Evolutionary conservation across 2,329 filamentous ascomycete genomes (phyloP), one percentile per base, ranked within the genome.

Genomic region (Beauveria rudraprayagi): DNA sequence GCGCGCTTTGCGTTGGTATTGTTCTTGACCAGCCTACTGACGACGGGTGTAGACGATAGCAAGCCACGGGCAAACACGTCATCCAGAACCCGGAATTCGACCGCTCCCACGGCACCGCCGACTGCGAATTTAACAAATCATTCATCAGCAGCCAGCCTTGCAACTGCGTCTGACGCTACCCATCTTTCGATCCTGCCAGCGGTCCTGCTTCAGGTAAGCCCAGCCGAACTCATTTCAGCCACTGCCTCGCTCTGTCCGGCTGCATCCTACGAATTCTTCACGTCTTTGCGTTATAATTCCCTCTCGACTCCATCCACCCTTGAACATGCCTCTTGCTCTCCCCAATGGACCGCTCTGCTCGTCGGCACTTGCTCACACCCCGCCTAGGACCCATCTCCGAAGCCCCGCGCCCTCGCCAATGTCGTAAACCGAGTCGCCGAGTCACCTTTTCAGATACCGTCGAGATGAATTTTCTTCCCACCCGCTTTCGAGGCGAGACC

Each of bases 401-500:
- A 58, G 47, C 59, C 44, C 43, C 62, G 63, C 65, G 63, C 65
- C 61, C 65, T 62, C 60, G 64, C 67, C 66, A 66, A 76, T 76
- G 74, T 70, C 70, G 68, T 75, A 70, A 65, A 68, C 65, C 64
- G 56, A 28, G 56, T 55, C 68, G 63, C 64, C 70, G 66, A 70
- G 67, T 70, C 57, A 68, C 67, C 68, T 70, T 73, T 68, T 69
- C 68, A 69, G 70, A 71, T 70, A 71, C 67, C 62, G 62, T 72
- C 71, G 71, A 74, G 66, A 85, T 82, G 80, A 78, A 77, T 64
- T 76, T 87, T 63, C 76, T 87, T 19, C 85, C 84, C 62, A 78
- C 77, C 70, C 82, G 83, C 68, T 86, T 87, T 67, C 83, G 84
- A 72, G 84, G 84, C 65, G 80, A 84, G 71, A 76, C 81, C 64